Base-by-base conservation (phyloP, 495 filamentous ascomycete species). In the Pseudevernia furfuracea region DNA sequence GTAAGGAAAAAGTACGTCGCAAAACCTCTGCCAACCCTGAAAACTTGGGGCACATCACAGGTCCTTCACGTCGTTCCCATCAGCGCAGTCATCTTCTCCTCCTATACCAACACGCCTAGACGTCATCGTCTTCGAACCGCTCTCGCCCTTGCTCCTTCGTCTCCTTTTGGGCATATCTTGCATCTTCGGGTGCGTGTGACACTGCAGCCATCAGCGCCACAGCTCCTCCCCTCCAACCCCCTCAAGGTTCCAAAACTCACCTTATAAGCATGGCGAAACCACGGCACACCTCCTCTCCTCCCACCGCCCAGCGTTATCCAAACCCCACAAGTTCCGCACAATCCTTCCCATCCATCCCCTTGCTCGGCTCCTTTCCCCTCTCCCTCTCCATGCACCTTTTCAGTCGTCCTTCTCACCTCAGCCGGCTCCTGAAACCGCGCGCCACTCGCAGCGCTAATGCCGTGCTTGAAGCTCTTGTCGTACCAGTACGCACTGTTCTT, bases 401-500 rank as follows among this genome's bases (percentile, higher is more conserved):
- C 43, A 21, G 21, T n/a, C 21, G 21, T n/a, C 21, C 43, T 21
- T 44, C 21, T 44, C 43, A 44, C 19, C 43, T 44, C 43, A 5
- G 10, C 43, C 19, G 43, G 43, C 43, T 21, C 43, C 21, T 88
- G 80, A 74, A 91, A 92, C 5, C 86, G 80, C 64, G 77, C 82
- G 12, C 89, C 89, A 19, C 88, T 91, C 28, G 87, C 87, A 36
- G 88, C 88, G 70, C 87, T 89, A 69, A 92, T 89, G 39, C 89
- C 89, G 63, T 91, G 89, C 4, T 86, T 88, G 72, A 91, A 92
- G 63, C 82, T 86, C 73, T 91, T 92, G 76, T 92, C 89, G 71
- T 92, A 92, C 89, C 89, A 92, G 74, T 89, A 92, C 15, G 88
- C 89, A 63, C 85, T 89, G 73, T 91, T 92, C 77, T 92, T 92